Evolutionary conservation across 495 filamentous ascomycete species (phyloP), one percentile per base, ranked within the genome.

Genomic region (Tuber umbilicatum): DNA sequence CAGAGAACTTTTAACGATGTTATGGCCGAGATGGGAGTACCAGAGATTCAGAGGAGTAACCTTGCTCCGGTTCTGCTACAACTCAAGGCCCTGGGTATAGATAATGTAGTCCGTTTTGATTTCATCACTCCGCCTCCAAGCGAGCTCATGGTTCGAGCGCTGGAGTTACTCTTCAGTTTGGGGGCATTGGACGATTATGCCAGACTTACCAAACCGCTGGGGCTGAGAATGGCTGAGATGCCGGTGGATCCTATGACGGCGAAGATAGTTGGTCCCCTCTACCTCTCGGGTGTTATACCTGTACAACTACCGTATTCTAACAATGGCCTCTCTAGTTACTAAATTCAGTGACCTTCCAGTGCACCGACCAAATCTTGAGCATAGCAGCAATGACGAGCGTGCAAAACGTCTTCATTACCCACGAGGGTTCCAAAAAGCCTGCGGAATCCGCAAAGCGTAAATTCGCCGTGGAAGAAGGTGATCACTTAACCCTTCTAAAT

Each of bases 211-310:
- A 90, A 89, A 72, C 94, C 95, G 0, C 85, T 97, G 38, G 95
- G 96, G 2, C 85, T 88, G 71, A 89, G 94, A 70, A 97, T 99
- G 93, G 95, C 96, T 12, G 96, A 98, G 83, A 87, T 99, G 75
- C 91, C 94, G 0, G 89, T 98, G 23, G 94, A 97, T 78, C 96
- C 96, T 1, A 97, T 97, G 94, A 94, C 97, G 89, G 92, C 90
- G 21, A 97, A 94, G 83, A 93, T 92, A 10, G 87, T 88, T 89
- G n/a, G 92, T 93, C 1, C 84, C 89, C 50, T 27, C 2, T 85
- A 35, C 5, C 27, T 17, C 27, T 35, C 17, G 7, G 12, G 14
- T 64, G 35, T 35, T 35, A 31, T 35, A 4, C 12, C 55, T 14
- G 9, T 17, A 5, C 27, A 17, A 35, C 27, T 35, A 64, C 55